Conservation (phyloP, 306 rosid species). For the Glycyrrhiza uralensis region DNA sequence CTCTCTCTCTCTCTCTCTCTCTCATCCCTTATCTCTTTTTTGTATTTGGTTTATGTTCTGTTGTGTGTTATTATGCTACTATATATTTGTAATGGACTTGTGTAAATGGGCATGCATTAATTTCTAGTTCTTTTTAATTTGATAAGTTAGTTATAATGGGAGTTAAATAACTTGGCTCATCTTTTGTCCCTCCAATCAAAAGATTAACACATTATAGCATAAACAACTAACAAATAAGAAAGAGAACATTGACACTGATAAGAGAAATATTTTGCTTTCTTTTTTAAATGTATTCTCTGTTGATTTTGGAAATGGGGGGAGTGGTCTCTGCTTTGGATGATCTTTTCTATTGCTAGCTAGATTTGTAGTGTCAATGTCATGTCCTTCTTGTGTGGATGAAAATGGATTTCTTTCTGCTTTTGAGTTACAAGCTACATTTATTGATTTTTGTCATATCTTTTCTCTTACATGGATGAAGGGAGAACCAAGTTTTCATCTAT, state of each 20-base stretch:
- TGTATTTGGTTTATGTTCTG: not conserved
- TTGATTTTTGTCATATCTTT: not conserved
- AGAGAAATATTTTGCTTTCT: too few species aligned
- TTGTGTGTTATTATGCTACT: not conserved
- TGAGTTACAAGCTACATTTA: not conserved
- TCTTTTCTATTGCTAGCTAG: not conserved
- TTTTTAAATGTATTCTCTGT: too few species aligned
- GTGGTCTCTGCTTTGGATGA: not conserved
- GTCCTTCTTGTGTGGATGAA: constrained; percentile 10
- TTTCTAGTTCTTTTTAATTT: constrained; percentile 16
- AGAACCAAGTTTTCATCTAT: constrained; percentile 54
- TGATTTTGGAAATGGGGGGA: not conserved
- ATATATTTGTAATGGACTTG: not conserved
- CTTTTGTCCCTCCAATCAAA: too few species aligned
- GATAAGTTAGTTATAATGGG: too few species aligned
- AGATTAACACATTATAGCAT: too few species aligned
- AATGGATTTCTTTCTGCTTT: constrained; percentile 8
- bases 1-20: not conserved
- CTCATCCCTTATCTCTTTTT: not conserved
- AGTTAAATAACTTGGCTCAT: too few species aligned
- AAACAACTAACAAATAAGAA: too few species aligned
- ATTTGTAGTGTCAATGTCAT: not conserved
- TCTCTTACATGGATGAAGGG: constrained; percentile 38
- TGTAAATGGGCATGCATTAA: not conserved
- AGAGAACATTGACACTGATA: too few species aligned